Evolutionary conservation across 2,329 filamentous ascomycete genomes (phyloP).

Genomic region (Cladosporium sp.): DNA sequence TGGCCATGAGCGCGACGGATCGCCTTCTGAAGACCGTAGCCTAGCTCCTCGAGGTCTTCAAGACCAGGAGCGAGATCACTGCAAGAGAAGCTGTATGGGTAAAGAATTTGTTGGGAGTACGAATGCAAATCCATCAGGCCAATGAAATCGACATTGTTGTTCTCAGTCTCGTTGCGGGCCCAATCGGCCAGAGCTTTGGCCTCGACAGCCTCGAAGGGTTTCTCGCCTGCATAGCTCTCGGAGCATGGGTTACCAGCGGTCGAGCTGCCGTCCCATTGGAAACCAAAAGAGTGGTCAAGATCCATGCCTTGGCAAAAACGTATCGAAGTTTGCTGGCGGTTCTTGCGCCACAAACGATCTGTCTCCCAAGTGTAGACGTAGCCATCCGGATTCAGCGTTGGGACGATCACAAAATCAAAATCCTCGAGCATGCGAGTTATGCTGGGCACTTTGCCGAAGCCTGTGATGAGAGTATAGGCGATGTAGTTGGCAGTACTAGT

Average conservation of each 20-base stretch:
- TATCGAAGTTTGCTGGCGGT: constrained; percentile 75
- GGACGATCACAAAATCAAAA: constrained; percentile 85
- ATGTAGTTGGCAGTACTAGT: constrained; percentile 87
- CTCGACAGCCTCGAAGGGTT: constrained; percentile 80
- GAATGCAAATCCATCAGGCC: constrained; percentile 87
- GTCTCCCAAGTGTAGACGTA: constrained; percentile 91
- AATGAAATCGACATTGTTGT: constrained; percentile 71
- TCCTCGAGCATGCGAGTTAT: constrained; percentile 75
- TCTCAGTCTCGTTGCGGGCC: constrained; percentile 72
- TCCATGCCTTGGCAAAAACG: constrained; percentile 85
- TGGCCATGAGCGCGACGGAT: constrained; percentile 73
- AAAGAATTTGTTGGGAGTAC: constrained; percentile 91
- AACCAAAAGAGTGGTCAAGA: constrained; percentile 81
- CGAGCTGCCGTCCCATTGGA: constrained; percentile 70
- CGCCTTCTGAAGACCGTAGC: constrained; percentile 79
- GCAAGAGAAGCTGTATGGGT: constrained; percentile 88
- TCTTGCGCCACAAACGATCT: constrained; percentile 94
- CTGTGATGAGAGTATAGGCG: constrained; percentile 80
- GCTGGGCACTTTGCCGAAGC: constrained; percentile 65
- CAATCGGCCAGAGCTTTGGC: constrained; percentile 71
- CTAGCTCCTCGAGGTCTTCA: constrained; percentile 89
- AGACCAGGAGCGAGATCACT: constrained; percentile 71
- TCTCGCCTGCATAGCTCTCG: constrained; percentile 79
- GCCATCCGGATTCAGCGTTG: constrained; percentile 87
- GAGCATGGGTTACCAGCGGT: constrained; percentile 75